Evolutionary conservation across 1,284 basidiomycete species (phyloP), one percentile per base, ranked within the genome.

Genomic region (Pseudozyma tsukubaensis): DNA sequence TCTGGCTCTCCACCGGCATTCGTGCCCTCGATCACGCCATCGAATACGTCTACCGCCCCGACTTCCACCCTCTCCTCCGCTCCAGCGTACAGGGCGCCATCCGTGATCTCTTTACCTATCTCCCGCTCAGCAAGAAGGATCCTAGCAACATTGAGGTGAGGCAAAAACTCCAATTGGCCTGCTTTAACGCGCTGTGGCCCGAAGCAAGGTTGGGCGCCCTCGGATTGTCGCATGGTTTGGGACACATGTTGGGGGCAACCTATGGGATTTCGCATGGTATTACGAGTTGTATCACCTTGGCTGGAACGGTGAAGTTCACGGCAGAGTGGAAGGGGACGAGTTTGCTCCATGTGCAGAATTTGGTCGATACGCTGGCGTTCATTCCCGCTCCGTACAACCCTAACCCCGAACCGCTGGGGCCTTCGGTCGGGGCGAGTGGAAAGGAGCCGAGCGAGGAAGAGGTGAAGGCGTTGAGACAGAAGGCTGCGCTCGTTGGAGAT

Each of bases 221-320:
- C 14, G 92, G 92, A 19, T 86, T 93, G 13, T 92, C 91, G 19
- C 92, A 93, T 85, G 85, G 63, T 4, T 49, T 80, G 16, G 85
- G 85, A 4, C 91, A 93, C 81, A 90, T 88, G 75, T 87, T 94
- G 12, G 92, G 92, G 2, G 91, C 91, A 4, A 87, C 87, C 24
- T 94, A 93, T 81, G 85, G 87, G 53, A 93, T 94, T 63, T 89
- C 90, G 11, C 92, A 94, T 82, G 92, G 92, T 4, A 91, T 92
- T 73, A 93, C 92, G 7, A 92, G 91, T 21, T 93, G 92, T 83
- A 85, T 93, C 52, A 93, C 92, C 1, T 88, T 94, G 10, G 68
- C 50, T 0, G 18, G 52, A 2, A 48, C 69, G 1, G 59, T 80
- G 18, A 52, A 54, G 12, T 66, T 71, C 43, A 60, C 60, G 1